Base-by-base conservation (phyloP, 495 filamentous ascomycete species). In the Cudoniella acicularis region DNA sequence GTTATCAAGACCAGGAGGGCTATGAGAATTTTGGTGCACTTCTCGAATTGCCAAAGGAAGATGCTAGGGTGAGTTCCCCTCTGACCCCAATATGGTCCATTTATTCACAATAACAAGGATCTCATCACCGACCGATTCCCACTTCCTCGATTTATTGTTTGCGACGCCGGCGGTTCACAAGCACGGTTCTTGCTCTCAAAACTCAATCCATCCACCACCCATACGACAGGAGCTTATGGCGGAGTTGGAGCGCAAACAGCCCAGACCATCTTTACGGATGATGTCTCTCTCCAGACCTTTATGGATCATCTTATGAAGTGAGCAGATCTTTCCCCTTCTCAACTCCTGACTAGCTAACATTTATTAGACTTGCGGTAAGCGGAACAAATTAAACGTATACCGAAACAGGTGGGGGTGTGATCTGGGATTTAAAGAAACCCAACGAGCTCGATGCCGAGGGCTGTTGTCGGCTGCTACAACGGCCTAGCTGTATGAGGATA, bases 241-340 rank as follows among this genome's bases (percentile, higher is more conserved):
- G 93, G 92, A 60, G 87, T 90, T 24, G 80, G 80, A 43, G 82
- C 88, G 18, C 90, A 96, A 67, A 93, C 88, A 20, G 92, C 94
- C 27, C 95, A 98, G 75, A 99, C 95, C 13, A 98, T 99, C 64
- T 99, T 99, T 74, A 99, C 95, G 1, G 95, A 99, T 67, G 95
- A 99, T 74, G 95, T 99, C 52, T 96, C 91, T 21, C 76, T 99
- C 69, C 94, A 98, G 73, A 98, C 93, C 6, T 99, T 99, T 69
- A 99, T 98, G 94, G 95, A 99, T 63, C 90, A 96, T 77, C 75
- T 99, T 70, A 99, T 99, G 95, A 99, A 99, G 91, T 93, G 73
- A 77, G 88, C 78, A 26, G 57, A 67, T 54, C 59, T 62, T 63
- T 21, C n/a, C 16, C 2, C 46, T 25, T 18, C 0, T 2, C 10